Conservation (phyloP, 768 basidiomycete genomes). For the Hemileccinum rubropunctum region DNA sequence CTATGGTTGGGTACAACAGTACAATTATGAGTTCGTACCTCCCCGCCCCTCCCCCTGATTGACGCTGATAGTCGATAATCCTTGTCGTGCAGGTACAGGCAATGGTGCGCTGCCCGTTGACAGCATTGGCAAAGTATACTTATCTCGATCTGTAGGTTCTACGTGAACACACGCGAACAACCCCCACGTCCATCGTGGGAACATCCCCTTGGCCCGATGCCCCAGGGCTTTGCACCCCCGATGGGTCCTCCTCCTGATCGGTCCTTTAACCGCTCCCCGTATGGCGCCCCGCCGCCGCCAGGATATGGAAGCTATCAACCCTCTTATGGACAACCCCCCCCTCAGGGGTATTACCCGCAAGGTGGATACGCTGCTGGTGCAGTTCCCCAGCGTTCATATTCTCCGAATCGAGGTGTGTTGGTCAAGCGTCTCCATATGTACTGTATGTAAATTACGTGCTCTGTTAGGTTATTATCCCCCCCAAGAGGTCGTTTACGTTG, state of each 20-base stretch:
- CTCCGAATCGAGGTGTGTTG: slow-evolving; percentile 22
- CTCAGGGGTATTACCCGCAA: slow-evolving; percentile 15
- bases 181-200: slow-evolving; percentile 69
- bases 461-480: slow-evolving; percentile 33
- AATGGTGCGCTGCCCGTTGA: slow-evolving; percentile 48
- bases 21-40: slow-evolving; percentile 57
- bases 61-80: slow-evolving; percentile 28
- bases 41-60: slow-evolving; percentile 12
- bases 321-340: neutral
- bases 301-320: slow-evolving; percentile 25
- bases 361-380: slow-evolving; percentile 12
- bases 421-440: neutral
- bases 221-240: slow-evolving; percentile 34
- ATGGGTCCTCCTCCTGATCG: slow-evolving; percentile 45
- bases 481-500: slow-evolving; percentile 33
- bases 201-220: slow-evolving; percentile 57
- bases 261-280: slow-evolving; percentile 31
- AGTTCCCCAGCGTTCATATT: slow-evolving; percentile 1
- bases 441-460: slow-evolving; percentile 1
- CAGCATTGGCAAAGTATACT: neutral
- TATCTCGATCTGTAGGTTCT: slow-evolving; percentile 53
- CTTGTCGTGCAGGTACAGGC: slow-evolving; percentile 48
- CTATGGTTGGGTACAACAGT: slow-evolving; percentile 67
- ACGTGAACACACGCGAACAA: slow-evolving; percentile 61
- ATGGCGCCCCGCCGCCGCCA: slow-evolving; percentile 19